Conservation (phyloP, 2,329 filamentous ascomycete species). For the Hortaea werneckii region DNA sequence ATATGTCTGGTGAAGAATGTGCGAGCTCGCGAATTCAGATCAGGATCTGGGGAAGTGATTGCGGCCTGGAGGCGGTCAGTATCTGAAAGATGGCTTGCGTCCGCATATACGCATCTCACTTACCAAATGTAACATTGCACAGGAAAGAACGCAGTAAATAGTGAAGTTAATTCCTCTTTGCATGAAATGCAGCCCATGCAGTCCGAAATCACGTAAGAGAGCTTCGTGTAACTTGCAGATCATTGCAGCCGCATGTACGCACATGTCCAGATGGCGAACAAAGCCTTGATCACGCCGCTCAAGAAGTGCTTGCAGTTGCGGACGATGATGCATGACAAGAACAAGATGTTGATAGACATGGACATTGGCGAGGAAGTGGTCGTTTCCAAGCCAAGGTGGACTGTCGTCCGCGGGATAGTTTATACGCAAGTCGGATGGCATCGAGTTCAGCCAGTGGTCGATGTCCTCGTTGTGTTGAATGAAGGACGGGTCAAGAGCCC, state of each 20-base stretch:
- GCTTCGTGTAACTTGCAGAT: constrained; percentile 82
- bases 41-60: constrained; percentile 83
- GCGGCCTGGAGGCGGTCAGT: constrained; percentile 49
- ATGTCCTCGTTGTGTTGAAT: constrained; percentile 70
- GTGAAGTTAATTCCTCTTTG: constrained; percentile 88
- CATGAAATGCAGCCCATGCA: constrained; percentile 81
- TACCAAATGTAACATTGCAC: constrained; percentile 87
- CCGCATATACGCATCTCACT: constrained; percentile 28
- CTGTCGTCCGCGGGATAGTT: constrained; percentile 69
- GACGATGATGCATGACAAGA: constrained; percentile 77
- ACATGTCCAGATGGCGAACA: constrained; percentile 80
- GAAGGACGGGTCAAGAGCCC: constrained; percentile 78
- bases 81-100: background rate
- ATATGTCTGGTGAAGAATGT: constrained; percentile 90
- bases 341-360: constrained; percentile 81
- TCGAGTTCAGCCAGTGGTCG: constrained; percentile 61
- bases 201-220: constrained; percentile 63
- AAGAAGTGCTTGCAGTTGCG: constrained; percentile 65
- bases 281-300: constrained; percentile 70
- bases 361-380: constrained; percentile 79
- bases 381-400: constrained; percentile 66
- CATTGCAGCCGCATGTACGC: constrained; percentile 72
- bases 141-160: constrained; percentile 84
- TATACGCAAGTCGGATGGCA: constrained; percentile 70
- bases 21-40: constrained; percentile 72